phyloP scores from a whole-genome alignment of 768 basidiomycete genomes.

The Xerocomus potaroensis region DNA sequence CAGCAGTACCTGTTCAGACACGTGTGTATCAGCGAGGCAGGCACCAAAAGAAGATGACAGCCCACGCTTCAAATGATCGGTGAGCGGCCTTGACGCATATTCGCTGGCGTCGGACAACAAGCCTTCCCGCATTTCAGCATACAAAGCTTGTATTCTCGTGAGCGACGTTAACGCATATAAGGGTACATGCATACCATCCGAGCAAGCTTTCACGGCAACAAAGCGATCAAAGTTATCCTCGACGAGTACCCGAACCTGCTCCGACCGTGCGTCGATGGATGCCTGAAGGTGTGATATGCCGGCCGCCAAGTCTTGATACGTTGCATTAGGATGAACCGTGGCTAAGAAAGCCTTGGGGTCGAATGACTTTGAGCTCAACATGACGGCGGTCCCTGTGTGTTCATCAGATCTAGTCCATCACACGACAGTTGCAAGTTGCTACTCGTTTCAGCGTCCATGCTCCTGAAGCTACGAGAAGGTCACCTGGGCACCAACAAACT shows the following conservation, averaged over 20 bases:
- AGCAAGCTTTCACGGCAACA: constrained; percentile 94
- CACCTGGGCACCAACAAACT: background rate
- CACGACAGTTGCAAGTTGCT: constrained; percentile 24
- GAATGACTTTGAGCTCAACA: constrained; percentile 91
- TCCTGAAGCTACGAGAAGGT: constrained; percentile 43
- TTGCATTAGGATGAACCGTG: constrained; percentile 89
- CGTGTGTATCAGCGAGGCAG: background rate
- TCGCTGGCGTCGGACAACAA: constrained; percentile 73
- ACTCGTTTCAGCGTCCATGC: constrained; percentile 76
- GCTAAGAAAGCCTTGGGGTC: constrained; percentile 94
- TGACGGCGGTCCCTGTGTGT: constrained; percentile 65
- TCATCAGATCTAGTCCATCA: constrained; percentile 7
- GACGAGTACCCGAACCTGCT: constrained; percentile 91
- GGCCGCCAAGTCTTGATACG: constrained; percentile 82
- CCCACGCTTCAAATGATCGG: constrained; percentile 83
- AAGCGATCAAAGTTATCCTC: constrained; percentile 99
- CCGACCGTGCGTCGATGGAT: constrained; percentile 86
- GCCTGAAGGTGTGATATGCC: constrained; percentile 72
- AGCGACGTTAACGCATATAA: background rate
- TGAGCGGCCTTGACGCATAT: constrained; percentile 76
- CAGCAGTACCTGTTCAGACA: constrained; percentile 63
- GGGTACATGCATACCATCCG: constrained; percentile 63
- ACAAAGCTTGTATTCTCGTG: constrained; percentile 53
- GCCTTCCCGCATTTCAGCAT: constrained; percentile 91
- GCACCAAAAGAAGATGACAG: background rate